These are phyloP conservation scores for Quercus cerris DNA, from an alignment of 306 rosid genomes.

Conservation along the genomic window DNA sequence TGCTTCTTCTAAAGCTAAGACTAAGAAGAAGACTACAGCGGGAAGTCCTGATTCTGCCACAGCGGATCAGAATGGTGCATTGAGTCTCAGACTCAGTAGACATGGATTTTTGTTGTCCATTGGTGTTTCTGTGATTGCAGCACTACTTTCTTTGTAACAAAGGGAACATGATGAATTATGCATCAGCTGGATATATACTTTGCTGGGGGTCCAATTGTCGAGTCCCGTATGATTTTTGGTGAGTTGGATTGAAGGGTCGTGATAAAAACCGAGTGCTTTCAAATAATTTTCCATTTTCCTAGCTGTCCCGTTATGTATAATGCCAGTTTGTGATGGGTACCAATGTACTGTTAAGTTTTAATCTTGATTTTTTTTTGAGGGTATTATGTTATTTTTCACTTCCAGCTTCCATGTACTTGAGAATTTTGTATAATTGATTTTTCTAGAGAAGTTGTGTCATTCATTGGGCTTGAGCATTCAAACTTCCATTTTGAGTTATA, in stretches of 20 bases:
- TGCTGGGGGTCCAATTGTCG: background rate
- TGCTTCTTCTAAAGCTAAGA: slow-evolving; percentile 28
- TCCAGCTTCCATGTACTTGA: background rate
- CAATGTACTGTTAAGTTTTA: background rate
- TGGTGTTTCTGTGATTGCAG: slow-evolving; percentile 23
- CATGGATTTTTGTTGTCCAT: slow-evolving; percentile 9
- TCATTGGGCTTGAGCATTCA: background rate
- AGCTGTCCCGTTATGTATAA: background rate
- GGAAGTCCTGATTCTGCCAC: slow-evolving; percentile 6
- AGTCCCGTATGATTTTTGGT: slow-evolving; percentile 7
- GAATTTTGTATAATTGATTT: background rate
- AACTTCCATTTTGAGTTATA: background rate
- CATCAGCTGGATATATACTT: background rate
- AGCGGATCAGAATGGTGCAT: slow-evolving; percentile 20
- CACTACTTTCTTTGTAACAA: background rate
- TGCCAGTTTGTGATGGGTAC: background rate
- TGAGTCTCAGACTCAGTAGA: background rate
- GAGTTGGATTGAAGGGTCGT: background rate
- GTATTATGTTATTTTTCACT: background rate
- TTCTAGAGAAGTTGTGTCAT: background rate
- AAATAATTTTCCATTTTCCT: background rate
- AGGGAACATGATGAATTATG: background rate
- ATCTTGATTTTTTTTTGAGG: background rate
- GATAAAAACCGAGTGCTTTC: background rate
- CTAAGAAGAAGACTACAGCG: slow-evolving; percentile 43